A percentile compares a stretch with the other conserved stretches of the same genome.
These are phyloP conservation scores for Trypethelium eluteriae DNA, from an alignment of 495 filamentous ascomycete genomes.

Conservation along the genomic window DNA sequence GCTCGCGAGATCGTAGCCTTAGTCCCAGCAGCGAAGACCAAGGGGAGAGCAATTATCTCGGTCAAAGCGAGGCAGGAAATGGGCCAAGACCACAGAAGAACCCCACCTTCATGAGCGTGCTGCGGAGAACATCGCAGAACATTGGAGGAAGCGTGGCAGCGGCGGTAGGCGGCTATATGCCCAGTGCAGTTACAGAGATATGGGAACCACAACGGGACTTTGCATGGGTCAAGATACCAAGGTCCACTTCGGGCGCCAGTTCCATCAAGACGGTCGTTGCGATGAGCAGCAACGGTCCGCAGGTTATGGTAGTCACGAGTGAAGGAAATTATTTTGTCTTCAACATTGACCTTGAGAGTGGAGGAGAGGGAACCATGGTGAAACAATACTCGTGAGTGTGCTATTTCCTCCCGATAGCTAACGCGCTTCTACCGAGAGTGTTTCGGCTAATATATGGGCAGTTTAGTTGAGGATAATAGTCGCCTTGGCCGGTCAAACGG, in stretches of 20 bases:
- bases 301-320: constrained; percentile 96
- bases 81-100: constrained; percentile 22
- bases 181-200: constrained; percentile 87
- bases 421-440: neutral
- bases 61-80: constrained; percentile 21
- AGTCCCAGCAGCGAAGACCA: constrained; percentile 23
- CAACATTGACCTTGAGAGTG: constrained; percentile 87
- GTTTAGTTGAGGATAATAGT: neutral
- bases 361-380: constrained; percentile 84
- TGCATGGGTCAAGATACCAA: constrained; percentile 91
- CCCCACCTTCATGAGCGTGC: constrained; percentile 71
- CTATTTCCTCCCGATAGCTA: neutral
- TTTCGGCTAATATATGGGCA: neutral
- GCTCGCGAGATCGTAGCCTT: constrained; percentile 22
- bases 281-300: constrained; percentile 84
- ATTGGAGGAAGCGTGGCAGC: constrained; percentile 86
- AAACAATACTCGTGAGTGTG: constrained; percentile 62
- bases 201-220: constrained; percentile 95
- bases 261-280: constrained; percentile 78
- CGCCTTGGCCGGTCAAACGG: neutral
- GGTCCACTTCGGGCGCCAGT: constrained; percentile 40
- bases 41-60: constrained; percentile 13
- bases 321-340: constrained; percentile 93
- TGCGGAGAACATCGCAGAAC: constrained; percentile 92
- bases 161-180: constrained; percentile 82